Evolutionary conservation across 2,329 filamentous ascomycete genomes (phyloP).

Genomic region (Mollisia scopiformis): DNA sequence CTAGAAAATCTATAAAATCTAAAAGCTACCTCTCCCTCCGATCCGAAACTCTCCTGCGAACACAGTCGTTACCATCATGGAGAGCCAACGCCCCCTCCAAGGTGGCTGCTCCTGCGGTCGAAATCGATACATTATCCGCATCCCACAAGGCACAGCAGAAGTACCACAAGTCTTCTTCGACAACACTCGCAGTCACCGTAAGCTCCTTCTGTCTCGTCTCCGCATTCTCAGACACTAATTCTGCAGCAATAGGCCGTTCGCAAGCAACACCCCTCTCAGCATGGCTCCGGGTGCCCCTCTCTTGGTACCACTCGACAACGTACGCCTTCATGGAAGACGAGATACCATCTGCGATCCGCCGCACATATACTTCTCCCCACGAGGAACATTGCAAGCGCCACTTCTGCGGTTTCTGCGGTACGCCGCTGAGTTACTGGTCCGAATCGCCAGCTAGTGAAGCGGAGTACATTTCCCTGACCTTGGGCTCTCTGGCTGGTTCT

Average conservation of each 20-base stretch:
- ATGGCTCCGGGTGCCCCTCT: slow-evolving; percentile 80
- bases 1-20: background rate
- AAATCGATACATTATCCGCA: slow-evolving; percentile 76
- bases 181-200: slow-evolving; percentile 61
- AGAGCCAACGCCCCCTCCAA: slow-evolving; percentile 57
- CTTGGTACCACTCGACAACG: slow-evolving; percentile 79
- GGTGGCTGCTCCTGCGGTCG: slow-evolving; percentile 86
- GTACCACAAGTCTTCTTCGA: slow-evolving; percentile 71
- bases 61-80: slow-evolving; percentile 42
- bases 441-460: slow-evolving; percentile 72
- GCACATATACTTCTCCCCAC: slow-evolving; percentile 64
- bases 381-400: slow-evolving; percentile 65
- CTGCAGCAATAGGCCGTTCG: slow-evolving; percentile 56
- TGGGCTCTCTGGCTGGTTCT: slow-evolving; percentile 75
- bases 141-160: slow-evolving; percentile 61
- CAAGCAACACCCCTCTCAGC: slow-evolving; percentile 75
- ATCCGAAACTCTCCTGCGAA: background rate
- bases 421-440: slow-evolving; percentile 81
- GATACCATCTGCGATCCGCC: slow-evolving; percentile 65
- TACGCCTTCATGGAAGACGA: slow-evolving; percentile 80
- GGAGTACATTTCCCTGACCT: slow-evolving; percentile 77
- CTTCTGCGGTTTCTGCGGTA: slow-evolving; percentile 93
- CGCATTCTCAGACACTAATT: background rate
- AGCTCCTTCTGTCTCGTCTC: slow-evolving; percentile 37
- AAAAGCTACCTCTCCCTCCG: background rate